Evolutionary conservation across 129 eudicot species (phyloP), one percentile per base, ranked within the genome.

Genomic region (Calendula officinalis): DNA sequence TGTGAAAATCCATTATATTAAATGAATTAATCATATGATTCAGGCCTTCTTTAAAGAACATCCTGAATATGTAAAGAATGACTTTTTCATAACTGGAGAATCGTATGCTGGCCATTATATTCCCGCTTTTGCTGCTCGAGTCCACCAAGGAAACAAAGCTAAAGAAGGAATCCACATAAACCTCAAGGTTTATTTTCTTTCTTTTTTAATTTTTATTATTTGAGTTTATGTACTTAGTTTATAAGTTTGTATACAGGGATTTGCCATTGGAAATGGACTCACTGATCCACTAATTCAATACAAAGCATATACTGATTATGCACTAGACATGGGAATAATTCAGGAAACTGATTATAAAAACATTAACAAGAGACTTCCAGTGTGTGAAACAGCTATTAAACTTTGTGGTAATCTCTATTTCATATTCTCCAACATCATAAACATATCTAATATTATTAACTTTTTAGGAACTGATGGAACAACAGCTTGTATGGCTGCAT

Each of bases 261-360:
- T 94, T 73, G 97, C 99, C 66, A 94, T 94, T 57, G 99, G 99
- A 45, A 94, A 94, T 76, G 99, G 99, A 39, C 95, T 94, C 56
- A 94, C 99, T 8, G 73, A 94, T 73, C 99, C 99, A 50, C 85
- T 55, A 63, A 72, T 88, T 75, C 99, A 94, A 64, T 94, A 94
- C 84, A 78, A 47, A 48, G 99, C 97, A 36, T 94, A 94, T 57
- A 71, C 97, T 11, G 99, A 94, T 71, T 94, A 85, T 82, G 99
- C 99, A 33, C 68, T 85, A 36, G 95, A 94, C 56, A 80, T 80
- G 83, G 87, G 90, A 32, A 8, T 94, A 55, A 79, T 94, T 58
- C 73, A 71, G 66, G 77, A 88, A 16, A 35, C 92, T 43, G 95
- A 86, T 60, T 78, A 83, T 68, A 66, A 86, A 22, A 73, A 72